A percentile compares a stretch with the other conserved stretches of the same genome.
Evolutionary conservation across 345 rosid genomes (phyloP).

Genomic region (Moricandia moricandioides): DNA sequence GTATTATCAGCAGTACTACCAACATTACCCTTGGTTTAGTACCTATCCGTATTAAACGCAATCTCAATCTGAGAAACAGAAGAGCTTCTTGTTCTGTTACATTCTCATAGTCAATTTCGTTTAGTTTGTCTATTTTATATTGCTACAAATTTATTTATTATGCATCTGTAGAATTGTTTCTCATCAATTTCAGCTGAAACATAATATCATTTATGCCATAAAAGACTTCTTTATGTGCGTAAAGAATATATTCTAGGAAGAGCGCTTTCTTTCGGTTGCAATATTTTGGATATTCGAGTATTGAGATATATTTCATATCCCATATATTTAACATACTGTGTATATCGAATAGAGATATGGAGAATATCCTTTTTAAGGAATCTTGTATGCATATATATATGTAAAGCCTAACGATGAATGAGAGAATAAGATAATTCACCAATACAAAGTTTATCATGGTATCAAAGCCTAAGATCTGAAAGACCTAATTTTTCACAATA

Average conservation of each 20-base stretch:
- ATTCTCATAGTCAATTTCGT: background rate
- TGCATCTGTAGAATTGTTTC: background rate
- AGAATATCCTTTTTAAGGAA: no score
- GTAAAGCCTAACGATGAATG: no score
- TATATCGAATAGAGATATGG: no score
- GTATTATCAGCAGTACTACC: background rate
- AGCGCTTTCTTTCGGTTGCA: background rate
- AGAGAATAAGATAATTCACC: no score
- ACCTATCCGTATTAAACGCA: background rate
- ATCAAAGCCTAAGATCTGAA: no score
- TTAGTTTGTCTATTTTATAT: background rate
- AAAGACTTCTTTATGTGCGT: background rate
- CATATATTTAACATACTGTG: no score
- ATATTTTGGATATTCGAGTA: conserved; percentile 8
- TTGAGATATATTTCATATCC: no score
- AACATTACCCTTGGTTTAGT: background rate
- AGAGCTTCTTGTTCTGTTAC: conserved; percentile 1
- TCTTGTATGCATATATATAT: no score
- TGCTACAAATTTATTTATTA: background rate
- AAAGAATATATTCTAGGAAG: conserved; percentile 3
- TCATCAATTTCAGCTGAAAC: background rate
- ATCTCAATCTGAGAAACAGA: background rate
- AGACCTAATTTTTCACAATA: no score
- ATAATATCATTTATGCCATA: background rate
- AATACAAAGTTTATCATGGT: no score